Base-by-base conservation (phyloP, 768 basidiomycete genomes). In the Lactifluus volemus region DNA sequence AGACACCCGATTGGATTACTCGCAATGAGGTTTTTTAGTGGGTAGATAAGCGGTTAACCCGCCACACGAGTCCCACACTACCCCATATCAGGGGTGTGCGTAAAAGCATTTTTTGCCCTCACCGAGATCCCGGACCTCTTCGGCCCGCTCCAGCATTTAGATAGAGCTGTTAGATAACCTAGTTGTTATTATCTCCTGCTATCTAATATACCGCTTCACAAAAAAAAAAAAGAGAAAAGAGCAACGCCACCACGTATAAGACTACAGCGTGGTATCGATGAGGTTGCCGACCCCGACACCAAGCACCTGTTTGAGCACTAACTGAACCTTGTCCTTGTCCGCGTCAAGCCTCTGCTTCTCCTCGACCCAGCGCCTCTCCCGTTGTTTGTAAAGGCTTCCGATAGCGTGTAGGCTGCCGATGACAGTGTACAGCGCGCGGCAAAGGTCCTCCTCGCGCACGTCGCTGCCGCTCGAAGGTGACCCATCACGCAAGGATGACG, bases 351-450 rank as follows among this genome's bases (percentile, higher is more conserved):
- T 75, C 29, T 77, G 71, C 79, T 89, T 84, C 73, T 89, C 88
- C 15, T 88, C 85, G 42, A 77, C 72, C 83, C 87, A 88, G 45
- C 88, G 75, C 51, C 78, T 77, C 68, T 86, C 87, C 17, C 88
- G 75, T 64, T 85, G 78, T 21, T 84, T 84, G 56, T 88, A 89
- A 38, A 91, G 83, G 38, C 74, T 71, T 38, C 83, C 79, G 55
- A 92, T 74, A 15, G 79, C 76, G 32, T 80, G 79, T 25, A 90
- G 77, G 65, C 87, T 88, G 1, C 81, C 83, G 52, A 90, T 65
- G 2, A 88, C 83, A 1, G 84, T 79, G 63, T 84, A 85, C 49
- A 91, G 72, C 1, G 85, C 87, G 0, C 84, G 79, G 59, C 81
- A 83, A 38, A 91, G 73, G 47, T 89, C 87, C 54, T 79, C 81